phyloP scores from a whole-genome alignment of 495 filamentous ascomycete species.

The Penicillium samsonianum region DNA sequence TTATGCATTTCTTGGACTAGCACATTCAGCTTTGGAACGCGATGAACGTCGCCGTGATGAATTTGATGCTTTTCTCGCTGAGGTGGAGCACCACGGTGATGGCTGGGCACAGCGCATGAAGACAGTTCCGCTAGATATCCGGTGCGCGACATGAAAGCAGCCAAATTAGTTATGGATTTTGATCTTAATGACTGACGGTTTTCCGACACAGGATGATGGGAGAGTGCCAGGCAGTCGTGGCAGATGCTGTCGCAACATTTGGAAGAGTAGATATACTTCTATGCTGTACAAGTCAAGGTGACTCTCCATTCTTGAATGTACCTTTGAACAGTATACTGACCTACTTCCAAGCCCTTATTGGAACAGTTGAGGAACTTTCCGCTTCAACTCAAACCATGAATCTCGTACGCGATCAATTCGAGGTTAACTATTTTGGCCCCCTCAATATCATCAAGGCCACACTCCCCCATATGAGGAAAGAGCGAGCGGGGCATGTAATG shows the following conservation, averaged over 20 bases:
- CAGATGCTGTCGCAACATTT: slow-evolving; percentile 80
- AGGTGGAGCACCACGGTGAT: slow-evolving; percentile 61
- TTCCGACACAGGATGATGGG: slow-evolving; percentile 42
- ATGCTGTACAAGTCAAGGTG: slow-evolving; percentile 83
- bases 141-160: slow-evolving; percentile 34
- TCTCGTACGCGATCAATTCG: slow-evolving; percentile 86
- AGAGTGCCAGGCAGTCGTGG: slow-evolving; percentile 77
- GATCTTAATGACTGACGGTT: slow-evolving; percentile 17
- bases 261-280: slow-evolving; percentile 86
- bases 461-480: slow-evolving; percentile 75
- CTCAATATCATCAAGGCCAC: slow-evolving; percentile 93
- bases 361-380: slow-evolving; percentile 87
- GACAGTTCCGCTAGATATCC: slow-evolving; percentile 51
- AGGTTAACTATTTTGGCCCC: slow-evolving; percentile 90
- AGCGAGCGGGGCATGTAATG: slow-evolving; percentile 84
- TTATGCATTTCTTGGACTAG: slow-evolving; percentile 75
- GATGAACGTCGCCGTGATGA: slow-evolving; percentile 50
- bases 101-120: slow-evolving; percentile 49
- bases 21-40: slow-evolving; percentile 50
- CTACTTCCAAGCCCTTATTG: slow-evolving; percentile 66
- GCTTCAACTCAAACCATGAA: slow-evolving; percentile 70
- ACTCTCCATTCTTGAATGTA: not conserved
- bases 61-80: slow-evolving; percentile 57
- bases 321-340: not conserved
- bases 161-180: not conserved